A percentile compares a stretch with the other conserved stretches of the same genome.
Evolutionary conservation across 192 early-diverging fungal genomes (phyloP).

Genomic region (Powellomyces hirtus): DNA sequence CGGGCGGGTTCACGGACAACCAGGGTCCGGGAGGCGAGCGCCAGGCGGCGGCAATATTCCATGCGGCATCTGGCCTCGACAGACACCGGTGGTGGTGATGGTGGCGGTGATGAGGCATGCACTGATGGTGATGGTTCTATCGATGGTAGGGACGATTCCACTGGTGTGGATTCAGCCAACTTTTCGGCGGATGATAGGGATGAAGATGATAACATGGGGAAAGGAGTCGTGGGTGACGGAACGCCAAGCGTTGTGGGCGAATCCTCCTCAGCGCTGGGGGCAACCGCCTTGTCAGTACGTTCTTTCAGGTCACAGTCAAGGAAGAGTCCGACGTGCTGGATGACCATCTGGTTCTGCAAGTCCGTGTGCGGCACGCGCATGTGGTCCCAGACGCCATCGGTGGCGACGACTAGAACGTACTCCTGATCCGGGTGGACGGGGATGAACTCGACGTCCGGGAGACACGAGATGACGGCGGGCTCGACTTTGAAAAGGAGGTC

Average conservation of each 20-base stretch:
- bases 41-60: slow-evolving; percentile 3
- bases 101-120: not conserved
- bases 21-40: slow-evolving; percentile 7
- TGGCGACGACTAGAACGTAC: slow-evolving; percentile 50
- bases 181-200: too few relatives aligned
- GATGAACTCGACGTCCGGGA: slow-evolving; percentile 54
- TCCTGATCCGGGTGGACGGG: slow-evolving; percentile 31
- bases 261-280: not conserved
- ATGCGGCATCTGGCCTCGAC: too few relatives aligned
- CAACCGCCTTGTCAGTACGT: not conserved
- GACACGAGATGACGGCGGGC: slow-evolving; percentile 47
- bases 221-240: not conserved
- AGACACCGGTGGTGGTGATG: too few relatives aligned
- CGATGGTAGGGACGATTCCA: not conserved
- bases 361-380: slow-evolving; percentile 33
- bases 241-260: not conserved
- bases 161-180: not conserved
- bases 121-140: not conserved
- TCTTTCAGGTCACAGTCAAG: not conserved
- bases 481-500: slow-evolving; percentile 62
- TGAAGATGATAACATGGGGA: too few relatives aligned
- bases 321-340: not conserved
- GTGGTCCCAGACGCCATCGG: slow-evolving; percentile 66
- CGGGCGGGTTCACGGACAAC: slow-evolving; percentile 16
- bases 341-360: not conserved